Conservation (phyloP, 2,329 filamentous ascomycete species). For the Macrophomina phaseolina region DNA sequence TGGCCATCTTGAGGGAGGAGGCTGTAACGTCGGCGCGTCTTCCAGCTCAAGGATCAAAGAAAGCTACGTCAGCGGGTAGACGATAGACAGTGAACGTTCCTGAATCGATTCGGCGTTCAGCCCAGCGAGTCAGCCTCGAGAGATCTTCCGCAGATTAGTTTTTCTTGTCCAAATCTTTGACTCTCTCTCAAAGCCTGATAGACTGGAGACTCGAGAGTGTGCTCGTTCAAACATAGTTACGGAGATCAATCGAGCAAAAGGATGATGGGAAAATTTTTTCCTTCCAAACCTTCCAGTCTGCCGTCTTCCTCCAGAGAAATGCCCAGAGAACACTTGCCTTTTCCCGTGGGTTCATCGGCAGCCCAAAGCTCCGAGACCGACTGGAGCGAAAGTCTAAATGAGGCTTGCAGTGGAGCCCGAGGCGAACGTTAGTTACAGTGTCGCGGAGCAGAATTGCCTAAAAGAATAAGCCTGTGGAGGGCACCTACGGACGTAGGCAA, state of each 20-base stretch:
- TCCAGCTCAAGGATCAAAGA: not conserved
- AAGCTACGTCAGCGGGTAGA: not conserved
- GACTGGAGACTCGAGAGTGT: not conserved
- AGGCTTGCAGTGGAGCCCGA: not conserved
- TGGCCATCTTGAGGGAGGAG: not conserved
- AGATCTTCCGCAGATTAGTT: not conserved
- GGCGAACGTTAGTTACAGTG: not conserved
- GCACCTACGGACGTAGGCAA: not conserved
- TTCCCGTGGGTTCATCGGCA: not conserved
- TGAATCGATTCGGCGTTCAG: not conserved
- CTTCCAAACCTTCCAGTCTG: not conserved
- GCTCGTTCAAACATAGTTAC: not conserved
- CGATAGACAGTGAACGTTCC: not conserved
- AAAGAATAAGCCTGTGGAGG: not conserved
- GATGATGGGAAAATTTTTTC: not conserved
- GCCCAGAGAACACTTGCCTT: not conserved
- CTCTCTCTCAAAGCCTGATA: not conserved
- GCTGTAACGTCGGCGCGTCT: not conserved
- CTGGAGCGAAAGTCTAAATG: not conserved
- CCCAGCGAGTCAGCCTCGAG: not conserved
- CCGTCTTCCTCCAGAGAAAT: not conserved
- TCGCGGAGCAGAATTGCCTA: not conserved
- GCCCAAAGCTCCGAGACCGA: not conserved
- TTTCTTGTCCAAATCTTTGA: not conserved
- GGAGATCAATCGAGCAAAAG: not conserved